Evolutionary conservation across 176 grass and related monocot genomes (phyloP).

Genomic region (Ensete ventricosum): DNA sequence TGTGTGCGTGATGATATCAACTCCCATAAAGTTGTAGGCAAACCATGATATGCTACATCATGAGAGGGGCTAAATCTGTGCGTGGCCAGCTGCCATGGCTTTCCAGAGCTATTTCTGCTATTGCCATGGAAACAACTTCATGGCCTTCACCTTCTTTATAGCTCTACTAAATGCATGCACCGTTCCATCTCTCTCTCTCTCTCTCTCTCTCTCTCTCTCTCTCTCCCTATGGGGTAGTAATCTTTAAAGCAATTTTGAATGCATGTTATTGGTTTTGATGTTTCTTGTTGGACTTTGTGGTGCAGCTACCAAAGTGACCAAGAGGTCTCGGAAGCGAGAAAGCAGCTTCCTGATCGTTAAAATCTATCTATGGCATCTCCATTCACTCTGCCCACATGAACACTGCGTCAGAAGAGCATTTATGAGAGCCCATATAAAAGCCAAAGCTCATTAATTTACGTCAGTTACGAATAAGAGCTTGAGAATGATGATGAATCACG

Average conservation of each 20-base stretch:
- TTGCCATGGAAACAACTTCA: not conserved
- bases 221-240: not conserved
- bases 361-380: slow-evolving; percentile 31
- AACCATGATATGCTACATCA: not conserved
- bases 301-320: not conserved
- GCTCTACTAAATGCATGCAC: not conserved
- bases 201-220: not conserved
- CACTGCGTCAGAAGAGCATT: slow-evolving; percentile 20
- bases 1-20: not conserved
- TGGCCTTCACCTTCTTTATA: slow-evolving; percentile 10
- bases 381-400: slow-evolving; percentile 12
- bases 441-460: not conserved
- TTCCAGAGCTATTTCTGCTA: not conserved
- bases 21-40: not conserved
- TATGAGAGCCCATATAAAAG: not conserved
- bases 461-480: too few relatives aligned
- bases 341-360: slow-evolving; percentile 21
- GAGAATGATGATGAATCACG: too few relatives aligned
- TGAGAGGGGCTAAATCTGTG: not conserved
- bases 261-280: not conserved
- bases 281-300: not conserved
- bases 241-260: not conserved
- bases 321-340: slow-evolving; percentile 8
- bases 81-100: not conserved
- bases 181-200: not conserved